Conservation (phyloP, 2,329 filamentous ascomycete genomes). For the Alternaria sp. region DNA sequence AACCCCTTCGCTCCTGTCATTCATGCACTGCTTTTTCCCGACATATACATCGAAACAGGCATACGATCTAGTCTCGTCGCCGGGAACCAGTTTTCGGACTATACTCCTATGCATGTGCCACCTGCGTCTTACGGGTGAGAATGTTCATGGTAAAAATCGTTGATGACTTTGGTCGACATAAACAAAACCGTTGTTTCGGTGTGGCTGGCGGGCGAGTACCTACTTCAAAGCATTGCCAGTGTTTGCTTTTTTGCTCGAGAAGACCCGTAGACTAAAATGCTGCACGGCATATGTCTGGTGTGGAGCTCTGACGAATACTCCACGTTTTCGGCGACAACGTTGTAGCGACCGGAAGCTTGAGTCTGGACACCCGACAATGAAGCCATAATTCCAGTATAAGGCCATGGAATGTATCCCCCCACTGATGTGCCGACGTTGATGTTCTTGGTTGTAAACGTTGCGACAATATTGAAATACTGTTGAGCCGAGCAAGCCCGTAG, state of each 20-base stretch:
- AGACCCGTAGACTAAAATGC: neutral
- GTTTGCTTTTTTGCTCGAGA: constrained; percentile 3
- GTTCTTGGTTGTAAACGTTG: neutral
- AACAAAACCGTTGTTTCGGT: constrained; percentile 3
- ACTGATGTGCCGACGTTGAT: neutral
- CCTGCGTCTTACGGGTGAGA: constrained; percentile 1
- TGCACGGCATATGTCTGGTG: neutral
- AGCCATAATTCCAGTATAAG: neutral
- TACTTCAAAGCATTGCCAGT: neutral
- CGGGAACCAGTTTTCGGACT: neutral
- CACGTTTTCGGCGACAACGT: neutral
- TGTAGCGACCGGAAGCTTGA: neutral
- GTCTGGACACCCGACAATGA: neutral
- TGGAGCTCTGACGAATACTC: neutral
- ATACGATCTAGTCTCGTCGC: neutral
- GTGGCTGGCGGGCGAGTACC: constrained; percentile 6
- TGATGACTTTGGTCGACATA: constrained; percentile 7
- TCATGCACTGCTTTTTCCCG: constrained; percentile 5
- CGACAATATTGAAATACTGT: neutral
- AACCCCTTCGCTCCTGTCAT: neutral
- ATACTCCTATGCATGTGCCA: neutral
- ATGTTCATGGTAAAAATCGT: neutral
- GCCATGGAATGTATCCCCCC: neutral
- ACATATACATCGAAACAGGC: neutral
- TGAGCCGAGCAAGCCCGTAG: neutral